These are phyloP conservation scores for Aspergillus pseudonomiae DNA, from an alignment of 2,329 filamentous ascomycete species.

Conservation along the genomic window DNA sequence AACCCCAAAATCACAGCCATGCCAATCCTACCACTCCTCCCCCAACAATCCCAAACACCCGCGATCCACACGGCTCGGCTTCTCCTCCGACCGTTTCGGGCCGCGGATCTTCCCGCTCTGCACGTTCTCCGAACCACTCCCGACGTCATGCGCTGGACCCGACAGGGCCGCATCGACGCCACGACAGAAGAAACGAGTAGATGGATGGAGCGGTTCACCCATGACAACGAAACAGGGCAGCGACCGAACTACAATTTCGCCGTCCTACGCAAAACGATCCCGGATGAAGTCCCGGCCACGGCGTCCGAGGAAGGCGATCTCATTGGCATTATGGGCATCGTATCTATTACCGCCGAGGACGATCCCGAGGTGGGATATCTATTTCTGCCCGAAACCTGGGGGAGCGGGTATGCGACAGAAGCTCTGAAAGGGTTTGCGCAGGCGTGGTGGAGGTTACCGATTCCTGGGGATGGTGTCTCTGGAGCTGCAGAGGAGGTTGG, in stretches of 20 bases:
- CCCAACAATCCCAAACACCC: background rate
- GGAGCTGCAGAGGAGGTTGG: slow-evolving; percentile 10
- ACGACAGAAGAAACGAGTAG: background rate
- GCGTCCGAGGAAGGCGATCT: background rate
- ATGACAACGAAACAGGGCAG: background rate
- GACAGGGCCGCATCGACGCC: background rate
- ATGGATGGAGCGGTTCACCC: background rate
- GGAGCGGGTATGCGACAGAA: slow-evolving; percentile 32
- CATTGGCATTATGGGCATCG: background rate
- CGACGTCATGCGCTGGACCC: background rate
- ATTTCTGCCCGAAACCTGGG: slow-evolving; percentile 28
- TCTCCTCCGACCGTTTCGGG: background rate
- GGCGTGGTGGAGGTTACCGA: slow-evolving; percentile 29
- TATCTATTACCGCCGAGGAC: background rate
- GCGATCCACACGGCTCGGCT: background rate
- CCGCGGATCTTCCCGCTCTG: background rate
- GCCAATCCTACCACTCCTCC: background rate
- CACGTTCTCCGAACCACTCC: background rate
- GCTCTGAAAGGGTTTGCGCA: slow-evolving; percentile 25
- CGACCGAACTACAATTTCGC: background rate
- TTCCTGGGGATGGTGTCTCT: background rate
- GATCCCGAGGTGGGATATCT: slow-evolving; percentile 31
- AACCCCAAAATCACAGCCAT: background rate
- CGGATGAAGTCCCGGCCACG: background rate
- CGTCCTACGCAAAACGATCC: background rate